Conservation (phyloP, 345 rosid genomes). For the Eucalyptus fibrosa region DNA sequence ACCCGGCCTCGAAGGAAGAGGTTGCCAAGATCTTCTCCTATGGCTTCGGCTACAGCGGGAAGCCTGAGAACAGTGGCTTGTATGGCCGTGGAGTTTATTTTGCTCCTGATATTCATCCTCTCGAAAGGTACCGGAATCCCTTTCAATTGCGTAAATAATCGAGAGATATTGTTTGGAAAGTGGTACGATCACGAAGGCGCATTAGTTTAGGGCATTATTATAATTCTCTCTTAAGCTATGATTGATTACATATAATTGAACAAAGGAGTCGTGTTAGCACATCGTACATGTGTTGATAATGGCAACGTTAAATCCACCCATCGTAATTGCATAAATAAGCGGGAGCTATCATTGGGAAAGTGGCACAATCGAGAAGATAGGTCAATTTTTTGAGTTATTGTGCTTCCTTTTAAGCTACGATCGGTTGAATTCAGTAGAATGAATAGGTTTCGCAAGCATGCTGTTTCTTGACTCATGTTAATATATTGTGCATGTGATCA, state of each 20-base stretch:
- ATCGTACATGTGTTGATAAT: not conserved
- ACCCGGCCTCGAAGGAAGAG: conserved; percentile 26
- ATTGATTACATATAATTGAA: not conserved
- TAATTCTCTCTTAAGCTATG: not conserved
- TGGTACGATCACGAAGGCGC: too few relatives aligned
- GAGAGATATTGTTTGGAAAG: not conserved
- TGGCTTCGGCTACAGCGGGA: conserved; percentile 37
- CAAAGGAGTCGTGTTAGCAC: not conserved
- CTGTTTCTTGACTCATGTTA: not conserved
- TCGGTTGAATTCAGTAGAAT: not conserved
- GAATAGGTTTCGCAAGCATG: not conserved
- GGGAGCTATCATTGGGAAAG: not conserved
- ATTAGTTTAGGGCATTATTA: not conserved
- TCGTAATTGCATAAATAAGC: conserved; percentile 18
- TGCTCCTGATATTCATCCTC: conserved; percentile 45
- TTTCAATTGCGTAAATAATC: not conserved
- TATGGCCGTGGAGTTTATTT: conserved; percentile 60
- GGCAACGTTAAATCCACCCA: conserved; percentile 37
- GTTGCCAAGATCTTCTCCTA: conserved; percentile 27
- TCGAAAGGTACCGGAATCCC: conserved; percentile 33
- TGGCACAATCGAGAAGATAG: too few relatives aligned
- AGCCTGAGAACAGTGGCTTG: conserved; percentile 20
- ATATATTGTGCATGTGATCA: not conserved
- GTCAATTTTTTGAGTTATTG: not conserved
- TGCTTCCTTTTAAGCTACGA: not conserved